Base-by-base conservation (phyloP, 116 monocot genomes). In the Papilionanthe hybrid region DNA sequence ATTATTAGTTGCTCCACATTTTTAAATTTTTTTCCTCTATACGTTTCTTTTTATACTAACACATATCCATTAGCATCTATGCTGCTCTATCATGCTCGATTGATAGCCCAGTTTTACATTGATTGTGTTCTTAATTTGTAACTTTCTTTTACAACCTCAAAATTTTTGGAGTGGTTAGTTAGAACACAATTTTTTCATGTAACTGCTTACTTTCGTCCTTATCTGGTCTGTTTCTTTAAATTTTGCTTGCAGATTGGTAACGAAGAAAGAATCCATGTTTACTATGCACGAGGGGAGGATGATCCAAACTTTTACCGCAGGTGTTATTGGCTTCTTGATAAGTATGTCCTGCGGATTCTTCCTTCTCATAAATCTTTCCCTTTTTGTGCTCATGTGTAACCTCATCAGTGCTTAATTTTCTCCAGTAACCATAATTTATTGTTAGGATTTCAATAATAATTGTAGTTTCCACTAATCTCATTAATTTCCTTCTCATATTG, bases 231-330 rank as follows among this genome's bases (percentile, higher is more conserved):
- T 20, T 9, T 73, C 22, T 73, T n/a, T n/a, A 71, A 71, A 15
- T 75, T 73, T 66, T 55, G 81, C 53, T 77, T 80, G 23, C 78
- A 97, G 94, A 87, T 92, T 76, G 97, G 97, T 65, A 90, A 85
- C 69, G 91, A 92, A 85, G 97, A 98, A 82, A 92, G 86, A 75
- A 90, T 98, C 60, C 97, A 98, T 90, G 97, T 98, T n/a, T 98
- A 98, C 77, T 98, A 98, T 87, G 94, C 94, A 80, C 89, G 93
- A 17, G 82, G 87, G 77, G 97, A 98, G 43, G 91, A 92, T 84
- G 92, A 98, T 55, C 90, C 90, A 76, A 86, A 80, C 78, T 98
- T 98, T 78, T 91, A 88, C 66, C 94, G 96, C 4, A 86, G 96
- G 76, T 89, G 96, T 84, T 97, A 91, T 66, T 97, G 96, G 97